A percentile compares a stretch with the other conserved stretches of the same genome.
phyloP scores from a whole-genome alignment of 441 rosid species.

The Codiaeum variegatum region DNA sequence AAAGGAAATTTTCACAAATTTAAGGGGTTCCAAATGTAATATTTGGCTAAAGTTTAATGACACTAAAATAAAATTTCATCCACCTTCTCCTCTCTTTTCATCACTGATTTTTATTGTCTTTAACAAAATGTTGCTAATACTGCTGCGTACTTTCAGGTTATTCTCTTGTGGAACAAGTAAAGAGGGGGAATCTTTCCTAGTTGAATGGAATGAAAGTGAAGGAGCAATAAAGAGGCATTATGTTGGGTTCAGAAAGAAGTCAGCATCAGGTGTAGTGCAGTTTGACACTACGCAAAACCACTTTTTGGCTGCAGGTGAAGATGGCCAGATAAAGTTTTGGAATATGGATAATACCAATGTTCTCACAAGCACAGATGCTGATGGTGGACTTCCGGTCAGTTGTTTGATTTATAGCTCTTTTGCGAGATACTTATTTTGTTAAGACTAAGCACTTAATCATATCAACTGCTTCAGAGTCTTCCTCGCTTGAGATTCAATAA shows the following conservation, averaged over 20 bases:
- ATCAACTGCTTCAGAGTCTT: conserved; percentile 45
- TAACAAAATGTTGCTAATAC: conserved; percentile 4
- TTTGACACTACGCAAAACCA: conserved; percentile 83
- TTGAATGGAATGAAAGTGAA: conserved; percentile 94
- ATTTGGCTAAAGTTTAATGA: too few species aligned
- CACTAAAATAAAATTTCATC: too few species aligned
- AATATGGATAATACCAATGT: conserved; percentile 65
- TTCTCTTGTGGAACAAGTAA: conserved; percentile 91
- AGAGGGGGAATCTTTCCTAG: conserved; percentile 78
- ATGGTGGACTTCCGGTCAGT: conserved; percentile 88
- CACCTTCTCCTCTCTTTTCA: too few species aligned
- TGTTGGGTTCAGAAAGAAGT: conserved; percentile 60
- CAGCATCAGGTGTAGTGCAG: conserved; percentile 50
- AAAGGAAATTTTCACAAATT: too few species aligned
- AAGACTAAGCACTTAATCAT: conserved; percentile 19
- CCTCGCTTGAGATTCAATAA: conserved; percentile 80
- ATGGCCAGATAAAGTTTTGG: conserved; percentile 80
- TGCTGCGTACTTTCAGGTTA: conserved; percentile 43
- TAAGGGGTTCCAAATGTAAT: too few species aligned
- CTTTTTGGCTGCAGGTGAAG: conserved; percentile 90
- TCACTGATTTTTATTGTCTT: too few species aligned
- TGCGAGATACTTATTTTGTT: conserved; percentile 12
- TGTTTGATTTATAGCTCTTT: conserved; percentile 19
- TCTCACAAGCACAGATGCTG: conserved; percentile 64
- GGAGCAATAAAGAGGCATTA: conserved; percentile 75